Conservation (phyloP, 1,284 basidiomycete species). For the Phlebopus sp. region DNA sequence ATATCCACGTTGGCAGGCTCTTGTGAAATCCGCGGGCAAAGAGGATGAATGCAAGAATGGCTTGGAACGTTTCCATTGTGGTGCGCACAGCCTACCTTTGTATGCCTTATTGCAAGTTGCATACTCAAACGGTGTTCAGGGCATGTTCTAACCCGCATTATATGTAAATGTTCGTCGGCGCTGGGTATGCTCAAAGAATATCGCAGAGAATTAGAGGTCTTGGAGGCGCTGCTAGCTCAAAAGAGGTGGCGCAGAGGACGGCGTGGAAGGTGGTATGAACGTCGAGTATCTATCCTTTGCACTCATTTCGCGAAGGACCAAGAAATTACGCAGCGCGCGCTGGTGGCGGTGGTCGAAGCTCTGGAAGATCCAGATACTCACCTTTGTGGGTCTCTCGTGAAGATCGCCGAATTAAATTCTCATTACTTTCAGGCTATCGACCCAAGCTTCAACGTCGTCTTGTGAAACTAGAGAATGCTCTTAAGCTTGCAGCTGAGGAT, state of each 20-base stretch:
- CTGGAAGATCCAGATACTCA: conserved; percentile 83
- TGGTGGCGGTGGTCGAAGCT: conserved; percentile 69
- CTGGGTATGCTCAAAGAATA: conserved; percentile 72
- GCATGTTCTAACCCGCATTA: conserved; percentile 80
- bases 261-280: conserved; percentile 88
- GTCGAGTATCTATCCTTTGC: conserved; percentile 79
- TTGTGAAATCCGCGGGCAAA: conserved; percentile 37
- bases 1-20: conserved; percentile 50
- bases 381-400: conserved; percentile 48
- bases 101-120: neutral
- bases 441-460: conserved; percentile 77
- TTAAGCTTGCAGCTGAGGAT: conserved; percentile 62
- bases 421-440: conserved; percentile 62
- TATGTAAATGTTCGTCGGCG: conserved; percentile 70
- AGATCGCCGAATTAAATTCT: conserved; percentile 2
- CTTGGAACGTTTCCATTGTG: conserved; percentile 81
- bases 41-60: conserved; percentile 34
- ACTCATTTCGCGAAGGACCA: conserved; percentile 48
- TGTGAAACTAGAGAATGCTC: conserved; percentile 66
- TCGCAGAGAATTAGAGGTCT: conserved; percentile 63
- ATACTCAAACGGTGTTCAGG: conserved; percentile 41
- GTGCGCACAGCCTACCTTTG: conserved; percentile 40
- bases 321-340: conserved; percentile 45
- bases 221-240: conserved; percentile 77
- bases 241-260: conserved; percentile 79